Percentiles rank a stretch among this genome's conserved stretches.
Conservation (phyloP, 441 rosid genomes). For the Jatropha multifida region DNA sequence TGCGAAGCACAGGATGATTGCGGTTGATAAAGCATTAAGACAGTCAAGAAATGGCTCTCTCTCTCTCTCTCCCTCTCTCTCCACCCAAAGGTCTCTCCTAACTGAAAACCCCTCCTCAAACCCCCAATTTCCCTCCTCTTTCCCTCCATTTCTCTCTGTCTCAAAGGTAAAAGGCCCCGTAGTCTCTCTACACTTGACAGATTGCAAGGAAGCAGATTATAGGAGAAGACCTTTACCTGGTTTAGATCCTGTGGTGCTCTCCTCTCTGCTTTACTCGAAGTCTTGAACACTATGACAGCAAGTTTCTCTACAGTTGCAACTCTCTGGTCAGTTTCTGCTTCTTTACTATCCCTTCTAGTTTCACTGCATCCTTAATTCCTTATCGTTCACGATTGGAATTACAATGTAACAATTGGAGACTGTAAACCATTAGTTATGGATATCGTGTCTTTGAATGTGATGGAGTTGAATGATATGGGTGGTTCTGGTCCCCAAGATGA, state of each 20-base stretch:
- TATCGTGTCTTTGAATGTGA: conserved; percentile 24
- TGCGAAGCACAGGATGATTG: conserved; percentile 6
- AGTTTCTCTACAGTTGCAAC: not conserved
- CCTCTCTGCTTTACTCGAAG: not conserved
- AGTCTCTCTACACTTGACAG: not conserved
- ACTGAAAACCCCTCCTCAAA: conserved; percentile 8
- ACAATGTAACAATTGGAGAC: not conserved
- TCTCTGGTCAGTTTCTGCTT: conserved; percentile 17
- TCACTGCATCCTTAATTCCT: not conserved
- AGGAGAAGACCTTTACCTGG: not conserved
- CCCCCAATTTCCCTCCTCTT: not conserved
- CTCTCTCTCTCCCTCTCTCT: not conserved
- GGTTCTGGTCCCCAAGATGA: conserved; percentile 22
- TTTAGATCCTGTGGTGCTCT: not conserved
- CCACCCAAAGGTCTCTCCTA: not conserved
- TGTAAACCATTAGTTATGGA: conserved; percentile 20
- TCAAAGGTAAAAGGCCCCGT: too few relatives aligned
- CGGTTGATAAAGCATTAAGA: not conserved
- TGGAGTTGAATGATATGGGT: conserved; percentile 25
- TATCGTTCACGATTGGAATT: not conserved
- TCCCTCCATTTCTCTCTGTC: not conserved
- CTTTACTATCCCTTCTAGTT: not conserved
- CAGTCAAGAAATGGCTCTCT: not conserved
- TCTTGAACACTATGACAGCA: not conserved
- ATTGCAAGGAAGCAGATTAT: not conserved